Evolutionary conservation across 139 green algal species (phyloP).

Genomic region (Chlamydomonas incerta): DNA sequence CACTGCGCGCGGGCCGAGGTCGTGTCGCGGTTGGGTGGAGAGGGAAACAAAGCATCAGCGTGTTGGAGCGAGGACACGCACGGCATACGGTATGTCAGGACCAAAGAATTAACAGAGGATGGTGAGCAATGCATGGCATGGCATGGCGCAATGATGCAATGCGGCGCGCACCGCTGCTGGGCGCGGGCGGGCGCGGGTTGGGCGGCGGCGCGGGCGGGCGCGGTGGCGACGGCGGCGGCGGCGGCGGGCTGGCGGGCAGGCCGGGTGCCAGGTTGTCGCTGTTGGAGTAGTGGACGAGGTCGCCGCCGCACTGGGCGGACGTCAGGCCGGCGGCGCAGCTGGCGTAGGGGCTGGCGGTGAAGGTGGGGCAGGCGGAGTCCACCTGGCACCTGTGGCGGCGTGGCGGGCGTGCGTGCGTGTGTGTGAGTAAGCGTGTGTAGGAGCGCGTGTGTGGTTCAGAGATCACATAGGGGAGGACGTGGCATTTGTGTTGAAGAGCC

Average conservation of each 20-base stretch:
- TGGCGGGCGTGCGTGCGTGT: no score
- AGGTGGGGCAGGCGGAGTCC: not conserved
- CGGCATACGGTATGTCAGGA: no score
- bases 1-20: not conserved
- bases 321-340: not conserved
- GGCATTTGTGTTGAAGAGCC: not conserved
- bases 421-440: not conserved
- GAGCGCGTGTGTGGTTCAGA: not conserved
- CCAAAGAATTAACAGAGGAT: no score
- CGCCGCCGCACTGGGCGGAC: not conserved
- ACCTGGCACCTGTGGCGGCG: slow-evolving; percentile 20
- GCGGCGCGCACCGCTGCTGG: not conserved
- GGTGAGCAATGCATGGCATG: no score
- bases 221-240: not conserved
- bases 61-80: no score
- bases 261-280: not conserved
- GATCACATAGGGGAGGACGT: not conserved
- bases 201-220: not conserved
- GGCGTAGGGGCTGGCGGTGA: not conserved
- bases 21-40: no score
- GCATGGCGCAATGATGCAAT: no score
- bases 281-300: no score
- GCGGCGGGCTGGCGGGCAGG: not conserved
- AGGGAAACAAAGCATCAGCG: no score
- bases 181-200: not conserved